phyloP scores from a whole-genome alignment of 2,329 filamentous ascomycete species.

The Aureobasidium pullulans region DNA sequence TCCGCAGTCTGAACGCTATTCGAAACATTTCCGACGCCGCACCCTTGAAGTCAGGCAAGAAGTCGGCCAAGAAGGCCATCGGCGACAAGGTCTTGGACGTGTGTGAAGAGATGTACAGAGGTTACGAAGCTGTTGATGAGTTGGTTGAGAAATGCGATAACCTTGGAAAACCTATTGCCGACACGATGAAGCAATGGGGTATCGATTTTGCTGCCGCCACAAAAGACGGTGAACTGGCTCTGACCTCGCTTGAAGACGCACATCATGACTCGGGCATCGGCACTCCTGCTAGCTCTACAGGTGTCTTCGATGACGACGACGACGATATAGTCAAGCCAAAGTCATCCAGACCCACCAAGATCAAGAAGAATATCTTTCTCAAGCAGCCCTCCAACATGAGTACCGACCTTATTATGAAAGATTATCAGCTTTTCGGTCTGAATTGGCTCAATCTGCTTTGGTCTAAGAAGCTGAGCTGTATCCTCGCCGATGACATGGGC shows the following conservation, averaged over 20 bases:
- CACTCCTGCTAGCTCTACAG: slow-evolving; percentile 44
- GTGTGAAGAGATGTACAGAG: slow-evolving; percentile 65
- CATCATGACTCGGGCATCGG: slow-evolving; percentile 60
- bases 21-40: slow-evolving; percentile 50
- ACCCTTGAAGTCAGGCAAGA: slow-evolving; percentile 47
- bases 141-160: slow-evolving; percentile 70
- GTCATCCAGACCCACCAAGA: slow-evolving; percentile 22
- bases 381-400: slow-evolving; percentile 73
- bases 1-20: slow-evolving; percentile 57
- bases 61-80: slow-evolving; percentile 43
- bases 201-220: slow-evolving; percentile 55
- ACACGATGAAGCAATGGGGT: slow-evolving; percentile 61
- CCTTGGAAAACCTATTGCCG: slow-evolving; percentile 59
- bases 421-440: slow-evolving; percentile 87
- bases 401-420: slow-evolving; percentile 70
- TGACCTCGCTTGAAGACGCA: slow-evolving; percentile 46
- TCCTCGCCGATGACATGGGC: slow-evolving; percentile 96
- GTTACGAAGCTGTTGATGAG: slow-evolving; percentile 75
- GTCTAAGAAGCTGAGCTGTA: slow-evolving; percentile 71
- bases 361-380: slow-evolving; percentile 40
- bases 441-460: slow-evolving; percentile 91
- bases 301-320: slow-evolving; percentile 25
- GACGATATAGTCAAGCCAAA: slow-evolving; percentile 30
- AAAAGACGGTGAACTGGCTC: slow-evolving; percentile 54
- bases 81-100: slow-evolving; percentile 62